Percentiles rank a stretch among this genome's conserved stretches.
Conservation (phyloP, 1,284 basidiomycete species). For the Puccinia novopanici region DNA sequence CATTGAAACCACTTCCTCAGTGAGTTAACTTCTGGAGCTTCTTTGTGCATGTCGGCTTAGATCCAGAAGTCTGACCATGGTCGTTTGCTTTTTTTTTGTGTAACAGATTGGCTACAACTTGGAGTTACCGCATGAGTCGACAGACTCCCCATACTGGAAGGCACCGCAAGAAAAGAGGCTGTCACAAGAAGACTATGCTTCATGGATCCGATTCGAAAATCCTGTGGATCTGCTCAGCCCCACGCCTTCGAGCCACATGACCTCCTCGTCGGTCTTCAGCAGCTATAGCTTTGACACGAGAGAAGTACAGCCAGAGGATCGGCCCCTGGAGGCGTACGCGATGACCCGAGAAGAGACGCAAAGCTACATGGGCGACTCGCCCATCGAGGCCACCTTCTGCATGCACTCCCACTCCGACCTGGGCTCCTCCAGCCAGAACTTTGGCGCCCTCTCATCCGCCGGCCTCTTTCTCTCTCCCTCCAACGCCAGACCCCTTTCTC, state of each 20-base stretch:
- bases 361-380: conserved; percentile 12
- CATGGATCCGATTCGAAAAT: conserved; percentile 35
- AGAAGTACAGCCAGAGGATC: background rate
- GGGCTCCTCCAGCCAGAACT: background rate
- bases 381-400: background rate
- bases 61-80: background rate
- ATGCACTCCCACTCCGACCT: conserved; percentile 5
- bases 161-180: conserved; percentile 2
- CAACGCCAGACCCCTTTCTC: background rate
- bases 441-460: background rate
- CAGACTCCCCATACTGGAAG: background rate
- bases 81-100: background rate
- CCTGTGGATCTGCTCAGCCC: conserved; percentile 25
- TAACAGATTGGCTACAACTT: conserved; percentile 31
- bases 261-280: conserved; percentile 14
- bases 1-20: conserved; percentile 29
- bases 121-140: background rate
- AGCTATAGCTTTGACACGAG: background rate
- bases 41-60: background rate
- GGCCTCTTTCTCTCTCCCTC: conserved; percentile 13
- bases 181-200: conserved; percentile 25
- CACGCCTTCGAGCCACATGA: background rate
- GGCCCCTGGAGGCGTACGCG: background rate
- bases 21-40: background rate
- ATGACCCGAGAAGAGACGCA: conserved; percentile 28